phyloP scores from a whole-genome alignment of 805 yeast species.

The Metschnikowia continentalis region DNA sequence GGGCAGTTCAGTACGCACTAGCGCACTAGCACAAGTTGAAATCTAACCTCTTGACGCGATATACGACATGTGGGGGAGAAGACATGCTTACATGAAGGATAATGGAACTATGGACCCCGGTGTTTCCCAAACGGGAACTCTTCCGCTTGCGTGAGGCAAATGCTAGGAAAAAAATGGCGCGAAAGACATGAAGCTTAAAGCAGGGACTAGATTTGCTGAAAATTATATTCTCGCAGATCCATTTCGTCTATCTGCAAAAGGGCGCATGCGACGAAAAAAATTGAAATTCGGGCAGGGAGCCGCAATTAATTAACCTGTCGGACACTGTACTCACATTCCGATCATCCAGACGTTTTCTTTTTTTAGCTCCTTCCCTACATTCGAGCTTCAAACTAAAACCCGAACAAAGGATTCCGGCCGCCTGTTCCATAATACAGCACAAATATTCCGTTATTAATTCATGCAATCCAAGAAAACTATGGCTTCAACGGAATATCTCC shows the following conservation, averaged over 20 bases:
- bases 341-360: neutral
- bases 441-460: neutral
- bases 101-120: too few species aligned
- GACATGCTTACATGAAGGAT: too few species aligned
- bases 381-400: neutral
- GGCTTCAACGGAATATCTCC: slow-evolving; percentile 1
- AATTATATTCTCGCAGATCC: neutral
- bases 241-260: neutral
- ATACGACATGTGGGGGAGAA: too few species aligned
- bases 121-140: neutral
- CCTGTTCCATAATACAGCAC: neutral
- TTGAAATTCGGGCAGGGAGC: neutral
- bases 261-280: slow-evolving; percentile 2
- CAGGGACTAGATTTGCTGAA: neutral
- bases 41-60: neutral
- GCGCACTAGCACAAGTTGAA: neutral
- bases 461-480: slow-evolving; percentile 1
- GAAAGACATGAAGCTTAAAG: neutral
- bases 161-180: neutral
- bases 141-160: neutral
- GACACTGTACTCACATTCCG: neutral
- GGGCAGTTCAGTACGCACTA: neutral
- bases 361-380: neutral
- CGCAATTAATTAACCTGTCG: neutral
- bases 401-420: neutral